A percentile compares a stretch with the other conserved stretches of the same genome.
These are phyloP conservation scores for Cicer chorassanicum DNA, from an alignment of 306 rosid genomes.

Conservation along the genomic window DNA sequence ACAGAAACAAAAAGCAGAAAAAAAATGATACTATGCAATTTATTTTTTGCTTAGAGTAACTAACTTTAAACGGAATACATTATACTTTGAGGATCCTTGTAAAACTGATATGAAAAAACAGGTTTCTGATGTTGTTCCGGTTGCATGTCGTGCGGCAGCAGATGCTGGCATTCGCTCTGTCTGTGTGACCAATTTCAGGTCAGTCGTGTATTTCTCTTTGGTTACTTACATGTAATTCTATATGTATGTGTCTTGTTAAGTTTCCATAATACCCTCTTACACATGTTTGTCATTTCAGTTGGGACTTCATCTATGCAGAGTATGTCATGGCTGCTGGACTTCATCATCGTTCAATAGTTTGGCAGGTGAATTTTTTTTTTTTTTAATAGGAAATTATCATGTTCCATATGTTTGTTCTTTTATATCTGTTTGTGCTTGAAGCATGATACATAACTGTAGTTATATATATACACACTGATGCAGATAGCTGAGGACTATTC, in stretches of 20 bases:
- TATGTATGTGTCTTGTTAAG: not conserved
- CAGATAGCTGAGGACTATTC: constrained; percentile 99
- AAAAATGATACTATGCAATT: not conserved
- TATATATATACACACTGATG: constrained; percentile 7
- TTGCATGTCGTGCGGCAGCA: constrained; percentile 95
- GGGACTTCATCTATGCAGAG: constrained; percentile 99
- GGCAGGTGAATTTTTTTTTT: constrained; percentile 73
- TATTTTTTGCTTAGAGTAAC: constrained; percentile 32
- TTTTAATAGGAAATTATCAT: constrained; percentile 31
- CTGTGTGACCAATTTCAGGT: constrained; percentile 97
- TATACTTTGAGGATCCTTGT: constrained; percentile 31
- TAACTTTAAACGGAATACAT: not conserved
- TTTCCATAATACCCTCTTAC: constrained; percentile 29
- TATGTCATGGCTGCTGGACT: constrained; percentile 96
- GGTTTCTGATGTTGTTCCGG: constrained; percentile 98
- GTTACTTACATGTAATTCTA: constrained; percentile 4
- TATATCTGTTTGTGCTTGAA: no score
- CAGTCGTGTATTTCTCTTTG: constrained; percentile 3
- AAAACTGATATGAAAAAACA: constrained; percentile 47
- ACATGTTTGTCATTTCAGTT: constrained; percentile 61
- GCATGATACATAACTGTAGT: no score
- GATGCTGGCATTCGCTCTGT: constrained; percentile 98
- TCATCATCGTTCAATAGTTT: constrained; percentile 88
- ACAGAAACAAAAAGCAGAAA: constrained; percentile 12
- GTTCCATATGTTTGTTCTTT: constrained; percentile 2